Evolutionary conservation across 257 asterid species (phyloP).

Genomic region (Petunia secreta): DNA sequence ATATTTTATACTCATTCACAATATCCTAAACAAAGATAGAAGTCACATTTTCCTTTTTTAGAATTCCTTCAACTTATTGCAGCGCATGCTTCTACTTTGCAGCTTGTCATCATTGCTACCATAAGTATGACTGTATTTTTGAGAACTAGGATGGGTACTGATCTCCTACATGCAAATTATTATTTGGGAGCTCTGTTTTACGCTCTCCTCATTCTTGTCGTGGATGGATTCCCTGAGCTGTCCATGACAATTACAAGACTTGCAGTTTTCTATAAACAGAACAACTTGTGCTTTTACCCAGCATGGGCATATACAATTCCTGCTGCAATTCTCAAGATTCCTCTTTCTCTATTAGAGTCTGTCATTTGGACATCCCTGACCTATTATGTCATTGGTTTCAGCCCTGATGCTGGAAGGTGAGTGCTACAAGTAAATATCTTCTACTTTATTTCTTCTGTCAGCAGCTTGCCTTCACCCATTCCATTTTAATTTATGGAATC

Average conservation of each 20-base stretch:
- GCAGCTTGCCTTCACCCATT: slow-evolving; percentile 9
- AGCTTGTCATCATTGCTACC: slow-evolving; percentile 49
- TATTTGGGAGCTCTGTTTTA: slow-evolving; percentile 59
- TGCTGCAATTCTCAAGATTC: slow-evolving; percentile 52
- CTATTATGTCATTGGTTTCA: slow-evolving; percentile 54
- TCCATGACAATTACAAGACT: slow-evolving; percentile 53
- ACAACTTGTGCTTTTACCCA: slow-evolving; percentile 53
- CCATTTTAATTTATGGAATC: background rate
- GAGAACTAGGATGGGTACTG: slow-evolving; percentile 53
- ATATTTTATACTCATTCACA: background rate
- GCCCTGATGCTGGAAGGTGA: slow-evolving; percentile 67
- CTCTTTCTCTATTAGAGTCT: slow-evolving; percentile 52
- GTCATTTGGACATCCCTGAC: slow-evolving; percentile 61
- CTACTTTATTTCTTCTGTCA: background rate
- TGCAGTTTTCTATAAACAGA: slow-evolving; percentile 57
- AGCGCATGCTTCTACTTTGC: slow-evolving; percentile 33
- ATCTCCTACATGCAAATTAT: slow-evolving; percentile 48
- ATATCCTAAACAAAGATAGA: background rate
- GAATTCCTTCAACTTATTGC: background rate
- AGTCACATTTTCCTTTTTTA: background rate
- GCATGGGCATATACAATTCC: slow-evolving; percentile 66
- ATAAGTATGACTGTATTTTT: slow-evolving; percentile 58
- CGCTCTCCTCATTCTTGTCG: slow-evolving; percentile 45
- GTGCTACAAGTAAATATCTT: slow-evolving; percentile 26
- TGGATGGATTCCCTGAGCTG: slow-evolving; percentile 60